Conservation (phyloP, 148 eudicot genomes). For the Persicaria maculosa region DNA sequence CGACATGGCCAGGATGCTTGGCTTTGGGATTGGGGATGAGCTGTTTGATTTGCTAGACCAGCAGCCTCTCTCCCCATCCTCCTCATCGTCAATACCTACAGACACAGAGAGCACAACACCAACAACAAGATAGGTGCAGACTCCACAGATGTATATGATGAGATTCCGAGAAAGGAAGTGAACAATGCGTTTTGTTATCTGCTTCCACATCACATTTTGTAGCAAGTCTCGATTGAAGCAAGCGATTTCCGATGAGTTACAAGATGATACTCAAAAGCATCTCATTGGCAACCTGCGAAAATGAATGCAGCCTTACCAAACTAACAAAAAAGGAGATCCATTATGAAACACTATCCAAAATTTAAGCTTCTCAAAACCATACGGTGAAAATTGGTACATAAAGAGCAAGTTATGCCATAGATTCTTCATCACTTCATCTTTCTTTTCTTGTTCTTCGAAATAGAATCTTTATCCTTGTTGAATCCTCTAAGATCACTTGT, state of each 20-base stretch:
- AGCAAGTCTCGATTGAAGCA: background rate
- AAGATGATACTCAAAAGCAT: background rate
- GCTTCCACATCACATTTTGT: background rate
- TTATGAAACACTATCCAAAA: background rate
- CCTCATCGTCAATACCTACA: background rate
- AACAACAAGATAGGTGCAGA: conserved; percentile 4
- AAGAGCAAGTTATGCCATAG: background rate
- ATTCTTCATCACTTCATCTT: conserved; percentile 21
- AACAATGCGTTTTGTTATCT: background rate
- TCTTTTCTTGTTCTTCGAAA: conserved; percentile 44
- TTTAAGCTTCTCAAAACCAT: background rate
- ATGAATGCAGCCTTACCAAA: background rate
- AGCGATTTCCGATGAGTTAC: background rate
- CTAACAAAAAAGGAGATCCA: background rate
- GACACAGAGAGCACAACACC: background rate
- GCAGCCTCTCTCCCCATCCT: conserved; percentile 16
- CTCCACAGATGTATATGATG: background rate
- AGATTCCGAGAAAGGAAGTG: background rate
- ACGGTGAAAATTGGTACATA: background rate
- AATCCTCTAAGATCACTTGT: conserved; percentile 59
- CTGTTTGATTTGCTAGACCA: conserved; percentile 59
- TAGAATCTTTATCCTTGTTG: conserved; percentile 19
- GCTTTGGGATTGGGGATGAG: conserved; percentile 80
- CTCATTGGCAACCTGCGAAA: too few relatives aligned
- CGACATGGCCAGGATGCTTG: conserved; percentile 91